These are phyloP conservation scores for Tetrahymena borealis DNA, from an alignment of 73 alveolate species.

Conservation along the genomic window DNA sequence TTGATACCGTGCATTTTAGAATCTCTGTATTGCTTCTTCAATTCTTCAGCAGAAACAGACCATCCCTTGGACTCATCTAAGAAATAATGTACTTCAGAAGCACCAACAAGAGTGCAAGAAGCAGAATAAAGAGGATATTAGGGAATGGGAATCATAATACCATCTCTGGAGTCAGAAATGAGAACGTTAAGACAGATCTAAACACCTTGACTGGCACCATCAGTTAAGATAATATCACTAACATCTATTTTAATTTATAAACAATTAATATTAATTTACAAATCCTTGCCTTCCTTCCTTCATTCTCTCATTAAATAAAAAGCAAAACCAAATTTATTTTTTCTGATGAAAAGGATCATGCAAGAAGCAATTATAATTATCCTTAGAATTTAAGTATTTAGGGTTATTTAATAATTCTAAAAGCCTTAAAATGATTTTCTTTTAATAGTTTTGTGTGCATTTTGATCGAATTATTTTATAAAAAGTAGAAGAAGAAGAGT, in stretches of 20 bases:
- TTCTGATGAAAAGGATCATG: too few relatives aligned
- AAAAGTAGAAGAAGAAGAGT: too few relatives aligned
- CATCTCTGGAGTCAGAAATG: conserved; percentile 45
- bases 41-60: conserved; percentile 64
- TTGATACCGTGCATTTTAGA: conserved; percentile 67
- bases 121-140: conserved; percentile 97
- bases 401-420: too few relatives aligned
- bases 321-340: too few relatives aligned
- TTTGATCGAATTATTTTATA: too few relatives aligned
- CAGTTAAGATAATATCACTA: conserved; percentile 23
- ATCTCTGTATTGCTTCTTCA: conserved; percentile 41
- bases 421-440: too few relatives aligned
- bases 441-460: too few relatives aligned
- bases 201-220: conserved; percentile 40
- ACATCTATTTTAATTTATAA: conserved; percentile 4
- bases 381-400: too few relatives aligned
- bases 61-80: conserved; percentile 83
- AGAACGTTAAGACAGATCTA: conserved; percentile 7
- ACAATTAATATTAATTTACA: neutral
- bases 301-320: too few relatives aligned
- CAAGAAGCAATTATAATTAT: too few relatives aligned
- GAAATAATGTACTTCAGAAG: conserved; percentile 75
- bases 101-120: conserved; percentile 68
- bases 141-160: conserved; percentile 90
- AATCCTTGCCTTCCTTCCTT: too few relatives aligned